Conservation (phyloP, 306 rosid genomes). For the Begonia fuchsioides region DNA sequence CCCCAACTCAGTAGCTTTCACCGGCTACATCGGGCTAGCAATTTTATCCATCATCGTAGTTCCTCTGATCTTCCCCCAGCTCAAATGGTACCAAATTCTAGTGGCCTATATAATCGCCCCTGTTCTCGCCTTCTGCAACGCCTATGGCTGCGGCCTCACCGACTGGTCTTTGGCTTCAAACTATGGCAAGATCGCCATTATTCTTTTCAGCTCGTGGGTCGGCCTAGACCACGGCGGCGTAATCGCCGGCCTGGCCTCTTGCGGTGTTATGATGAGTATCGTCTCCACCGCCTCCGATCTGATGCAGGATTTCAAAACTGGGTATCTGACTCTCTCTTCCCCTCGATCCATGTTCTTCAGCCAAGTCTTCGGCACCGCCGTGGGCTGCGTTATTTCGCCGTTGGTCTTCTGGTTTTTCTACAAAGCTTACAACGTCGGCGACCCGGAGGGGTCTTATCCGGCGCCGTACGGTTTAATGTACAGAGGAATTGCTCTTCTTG, state of each 20-base stretch:
- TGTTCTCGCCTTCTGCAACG: conserved; percentile 54
- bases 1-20: conserved; percentile 29
- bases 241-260: conserved; percentile 60
- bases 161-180: conserved; percentile 75
- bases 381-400: conserved; percentile 41
- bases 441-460: conserved; percentile 46
- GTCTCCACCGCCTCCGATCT: conserved; percentile 66
- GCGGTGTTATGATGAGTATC: conserved; percentile 80
- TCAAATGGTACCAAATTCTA: conserved; percentile 48
- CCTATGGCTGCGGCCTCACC: conserved; percentile 67
- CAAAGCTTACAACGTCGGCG: conserved; percentile 47
- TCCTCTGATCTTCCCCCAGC: conserved; percentile 36
- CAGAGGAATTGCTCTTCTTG: conserved; percentile 59
- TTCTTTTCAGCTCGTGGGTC: conserved; percentile 57
- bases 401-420: conserved; percentile 52
- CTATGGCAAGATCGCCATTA: conserved; percentile 62
- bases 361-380: conserved; percentile 49
- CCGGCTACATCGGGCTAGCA: conserved; percentile 35
- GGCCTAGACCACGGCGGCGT: conserved; percentile 45
- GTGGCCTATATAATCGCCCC: conserved; percentile 47
- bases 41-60: conserved; percentile 25
- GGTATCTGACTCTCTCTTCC: conserved; percentile 50
- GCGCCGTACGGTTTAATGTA: conserved; percentile 54
- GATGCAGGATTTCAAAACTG: conserved; percentile 76
- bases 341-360: conserved; percentile 63